Evolutionary conservation across 2,329 filamentous ascomycete species (phyloP), one percentile per base, ranked within the genome.

Genomic region (Penicillium sp.): DNA sequence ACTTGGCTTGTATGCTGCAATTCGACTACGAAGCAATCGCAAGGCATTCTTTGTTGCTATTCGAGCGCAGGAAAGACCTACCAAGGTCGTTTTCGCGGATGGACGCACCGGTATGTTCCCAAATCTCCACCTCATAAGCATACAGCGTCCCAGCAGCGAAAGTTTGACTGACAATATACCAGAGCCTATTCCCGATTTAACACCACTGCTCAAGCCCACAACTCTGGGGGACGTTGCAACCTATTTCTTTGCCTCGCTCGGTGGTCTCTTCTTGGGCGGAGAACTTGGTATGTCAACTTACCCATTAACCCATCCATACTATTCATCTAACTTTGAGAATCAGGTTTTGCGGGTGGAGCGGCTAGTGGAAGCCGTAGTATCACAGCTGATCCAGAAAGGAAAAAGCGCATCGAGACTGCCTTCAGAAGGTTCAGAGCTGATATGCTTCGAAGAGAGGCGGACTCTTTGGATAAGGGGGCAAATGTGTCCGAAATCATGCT

Each of bases 381-480:
- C 57, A 80, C 78, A 0, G 74, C 73, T 28, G 85, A 90, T 67
- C 81, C 85, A 0, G 85, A 84, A 59, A 80, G 81, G 17, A 81
- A 79, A 65, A 76, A 80, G 67, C 79, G 88, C 65, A 86, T 91
- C 58, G 86, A 90, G 75, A 82, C 76, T 56, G 89, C 88, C 0
- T 90, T 89, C 64, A 80, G 84, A 66, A 82, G 80, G 59, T 90
- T 89, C 73, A 83, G 83, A 61, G 86, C 85, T 0, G 88, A 91
- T 76, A 82, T 85, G n/a, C 72, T 91, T 69, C 83, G 85, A 68
- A 82, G 81, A 63, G 82, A 90, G 76, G 84, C 88, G 10, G 79
- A 85, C 66, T 70, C 76, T 28, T 66, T 91, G 62, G 87, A 90
- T 63, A 76, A 73, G 0, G 75, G 72, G 1, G 66, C 73, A 22